Conservation (phyloP, 441 rosid species). For the Jatropha multifida region DNA sequence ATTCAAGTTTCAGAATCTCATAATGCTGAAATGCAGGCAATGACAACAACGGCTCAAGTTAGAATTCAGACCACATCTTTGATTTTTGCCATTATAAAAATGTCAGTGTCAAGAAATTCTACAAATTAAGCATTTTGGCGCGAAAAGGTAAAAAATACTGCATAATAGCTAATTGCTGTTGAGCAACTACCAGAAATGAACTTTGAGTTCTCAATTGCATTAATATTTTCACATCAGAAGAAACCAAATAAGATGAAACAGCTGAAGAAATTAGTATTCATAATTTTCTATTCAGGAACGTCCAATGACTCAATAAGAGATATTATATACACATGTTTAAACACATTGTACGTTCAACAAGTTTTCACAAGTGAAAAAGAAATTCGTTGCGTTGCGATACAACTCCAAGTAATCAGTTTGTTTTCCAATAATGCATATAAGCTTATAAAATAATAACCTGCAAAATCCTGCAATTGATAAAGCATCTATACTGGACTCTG, state of each 20-base stretch:
- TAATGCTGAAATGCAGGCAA: too few relatives aligned
- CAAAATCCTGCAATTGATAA: conserved; percentile 94
- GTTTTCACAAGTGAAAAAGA: conserved; percentile 6
- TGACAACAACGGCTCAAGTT: too few relatives aligned
- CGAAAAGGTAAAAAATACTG: neutral
- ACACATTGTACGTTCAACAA: neutral
- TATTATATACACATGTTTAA: neutral
- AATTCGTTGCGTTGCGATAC: neutral
- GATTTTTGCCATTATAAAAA: too few relatives aligned
- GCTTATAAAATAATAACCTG: conserved; percentile 42
- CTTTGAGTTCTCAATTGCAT: neutral
- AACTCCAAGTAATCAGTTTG: neutral
- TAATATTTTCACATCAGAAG: neutral
- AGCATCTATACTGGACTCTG: conserved; percentile 96
- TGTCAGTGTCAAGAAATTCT: neutral
- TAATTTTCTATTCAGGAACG: neutral
- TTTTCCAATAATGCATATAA: conserved; percentile 9
- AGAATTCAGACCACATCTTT: too few relatives aligned
- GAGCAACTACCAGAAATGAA: neutral
- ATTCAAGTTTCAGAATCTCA: too few relatives aligned
- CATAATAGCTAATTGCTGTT: neutral
- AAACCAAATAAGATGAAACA: neutral
- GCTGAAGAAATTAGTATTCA: neutral
- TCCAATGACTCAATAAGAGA: neutral
- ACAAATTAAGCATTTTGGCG: neutral